A percentile compares a stretch with the other conserved stretches of the same genome.
These are phyloP conservation scores for Trichoderma sp. DNA, from an alignment of 2,329 filamentous ascomycete species.

Conservation along the genomic window DNA sequence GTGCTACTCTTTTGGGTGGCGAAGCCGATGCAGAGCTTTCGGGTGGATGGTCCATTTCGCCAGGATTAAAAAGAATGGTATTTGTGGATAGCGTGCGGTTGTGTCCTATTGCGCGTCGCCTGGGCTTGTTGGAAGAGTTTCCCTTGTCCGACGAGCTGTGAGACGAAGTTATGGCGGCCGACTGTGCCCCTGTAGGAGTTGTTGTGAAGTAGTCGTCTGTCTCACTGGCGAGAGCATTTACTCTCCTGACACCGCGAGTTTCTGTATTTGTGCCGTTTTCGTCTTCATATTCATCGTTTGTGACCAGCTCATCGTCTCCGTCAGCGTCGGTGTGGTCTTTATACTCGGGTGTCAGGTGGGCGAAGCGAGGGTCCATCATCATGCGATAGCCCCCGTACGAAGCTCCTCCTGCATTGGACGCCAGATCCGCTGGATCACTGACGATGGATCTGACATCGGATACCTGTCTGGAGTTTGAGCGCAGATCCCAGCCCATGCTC, in stretches of 20 bases:
- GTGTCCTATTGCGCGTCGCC: constrained; percentile 55
- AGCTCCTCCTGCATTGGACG: constrained; percentile 57
- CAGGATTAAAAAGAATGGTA: constrained; percentile 82
- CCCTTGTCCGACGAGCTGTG: constrained; percentile 39
- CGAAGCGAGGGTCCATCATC: constrained; percentile 30
- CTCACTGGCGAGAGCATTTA: constrained; percentile 40
- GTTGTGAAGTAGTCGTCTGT: constrained; percentile 59
- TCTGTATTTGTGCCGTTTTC: constrained; percentile 52
- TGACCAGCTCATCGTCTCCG: constrained; percentile 87
- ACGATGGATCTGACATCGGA: constrained; percentile 63
- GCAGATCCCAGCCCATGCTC: constrained; percentile 55
- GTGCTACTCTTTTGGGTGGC: constrained; percentile 39
- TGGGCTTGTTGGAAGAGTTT: constrained; percentile 40
- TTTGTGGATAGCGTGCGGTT: constrained; percentile 76
- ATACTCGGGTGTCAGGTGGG: constrained; percentile 43
- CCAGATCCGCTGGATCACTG: constrained; percentile 66
- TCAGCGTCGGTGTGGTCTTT: constrained; percentile 78
- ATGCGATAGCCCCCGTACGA: constrained; percentile 34
- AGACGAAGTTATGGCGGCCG: constrained; percentile 45
- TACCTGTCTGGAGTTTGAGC: constrained; percentile 53
- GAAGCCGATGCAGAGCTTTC: constrained; percentile 51
- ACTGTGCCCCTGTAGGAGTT: constrained; percentile 52
- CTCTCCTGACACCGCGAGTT: constrained; percentile 40
- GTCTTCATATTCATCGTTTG: constrained; percentile 73
- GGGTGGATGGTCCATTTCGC: constrained; percentile 45